Conservation (phyloP, 2,329 filamentous ascomycete species). For the Mycogone perniciosa region DNA sequence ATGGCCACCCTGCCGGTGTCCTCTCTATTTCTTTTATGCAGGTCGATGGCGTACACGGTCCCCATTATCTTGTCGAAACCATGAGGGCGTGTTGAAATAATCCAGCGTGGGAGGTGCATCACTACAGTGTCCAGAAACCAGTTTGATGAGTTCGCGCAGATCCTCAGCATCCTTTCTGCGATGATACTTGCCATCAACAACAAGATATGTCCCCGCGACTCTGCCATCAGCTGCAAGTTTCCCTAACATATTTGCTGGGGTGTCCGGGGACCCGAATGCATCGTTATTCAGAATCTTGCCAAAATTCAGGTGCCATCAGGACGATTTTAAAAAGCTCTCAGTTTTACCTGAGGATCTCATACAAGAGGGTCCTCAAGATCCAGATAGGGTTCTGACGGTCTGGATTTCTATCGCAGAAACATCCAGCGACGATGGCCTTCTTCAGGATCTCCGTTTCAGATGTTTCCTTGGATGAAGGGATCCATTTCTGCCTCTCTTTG, state of each 20-base stretch:
- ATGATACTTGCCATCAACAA: conserved; percentile 4
- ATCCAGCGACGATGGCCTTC: background rate
- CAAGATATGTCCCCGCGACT: background rate
- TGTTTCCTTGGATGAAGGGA: background rate
- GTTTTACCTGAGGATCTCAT: background rate
- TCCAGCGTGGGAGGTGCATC: background rate
- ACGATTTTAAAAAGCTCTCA: background rate
- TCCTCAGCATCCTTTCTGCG: background rate
- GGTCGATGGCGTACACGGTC: background rate
- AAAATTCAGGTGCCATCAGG: background rate
- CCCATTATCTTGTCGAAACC: background rate
- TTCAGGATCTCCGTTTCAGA: too few species aligned
- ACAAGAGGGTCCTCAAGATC: background rate
- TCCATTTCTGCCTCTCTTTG: background rate
- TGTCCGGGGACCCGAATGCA: background rate
- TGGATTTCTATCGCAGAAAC: background rate
- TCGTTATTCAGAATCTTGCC: background rate
- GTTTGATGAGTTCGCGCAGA: background rate
- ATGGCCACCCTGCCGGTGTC: background rate
- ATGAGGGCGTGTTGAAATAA: background rate
- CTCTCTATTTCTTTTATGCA: background rate
- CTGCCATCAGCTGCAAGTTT: background rate
- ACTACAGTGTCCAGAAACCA: background rate
- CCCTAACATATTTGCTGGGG: background rate
- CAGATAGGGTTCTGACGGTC: background rate